Evolutionary conservation across 2,329 filamentous ascomycete genomes (phyloP).

Genomic region (Hirsutella thompsonii): DNA sequence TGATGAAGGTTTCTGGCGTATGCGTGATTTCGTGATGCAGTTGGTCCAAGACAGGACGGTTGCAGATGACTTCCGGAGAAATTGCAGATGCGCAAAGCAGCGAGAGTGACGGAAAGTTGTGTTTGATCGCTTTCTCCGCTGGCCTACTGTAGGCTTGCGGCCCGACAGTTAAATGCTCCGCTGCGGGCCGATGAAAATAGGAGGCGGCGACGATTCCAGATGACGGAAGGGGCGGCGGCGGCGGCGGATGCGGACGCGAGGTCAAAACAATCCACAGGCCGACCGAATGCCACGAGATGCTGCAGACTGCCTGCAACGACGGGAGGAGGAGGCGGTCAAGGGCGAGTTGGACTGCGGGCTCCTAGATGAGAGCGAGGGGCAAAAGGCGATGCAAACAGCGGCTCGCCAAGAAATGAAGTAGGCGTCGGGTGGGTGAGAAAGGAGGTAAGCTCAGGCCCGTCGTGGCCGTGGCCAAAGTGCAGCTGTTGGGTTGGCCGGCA

Average conservation of each 20-base stretch:
- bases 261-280: neutral
- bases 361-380: neutral
- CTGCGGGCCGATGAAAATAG: no score
- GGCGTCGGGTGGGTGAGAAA: neutral
- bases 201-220: neutral
- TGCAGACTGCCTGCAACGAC: slow-evolving; percentile 3
- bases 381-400: neutral
- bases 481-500: no score
- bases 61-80: no score
- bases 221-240: neutral
- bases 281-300: neutral
- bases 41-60: no score
- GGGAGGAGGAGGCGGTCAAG: slow-evolving; percentile 7
- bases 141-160: no score
- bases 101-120: no score
- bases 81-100: no score
- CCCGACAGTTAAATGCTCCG: no score
- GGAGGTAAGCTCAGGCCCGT: no score
- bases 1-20: slow-evolving; percentile 19
- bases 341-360: slow-evolving; percentile 1
- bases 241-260: slow-evolving; percentile 1
- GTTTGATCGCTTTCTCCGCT: no score
- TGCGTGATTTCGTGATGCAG: slow-evolving; percentile 1
- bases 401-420: neutral
- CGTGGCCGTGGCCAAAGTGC: no score